Conservation (phyloP, 1,284 basidiomycete genomes). For the Coniferiporia sulphurascens region DNA sequence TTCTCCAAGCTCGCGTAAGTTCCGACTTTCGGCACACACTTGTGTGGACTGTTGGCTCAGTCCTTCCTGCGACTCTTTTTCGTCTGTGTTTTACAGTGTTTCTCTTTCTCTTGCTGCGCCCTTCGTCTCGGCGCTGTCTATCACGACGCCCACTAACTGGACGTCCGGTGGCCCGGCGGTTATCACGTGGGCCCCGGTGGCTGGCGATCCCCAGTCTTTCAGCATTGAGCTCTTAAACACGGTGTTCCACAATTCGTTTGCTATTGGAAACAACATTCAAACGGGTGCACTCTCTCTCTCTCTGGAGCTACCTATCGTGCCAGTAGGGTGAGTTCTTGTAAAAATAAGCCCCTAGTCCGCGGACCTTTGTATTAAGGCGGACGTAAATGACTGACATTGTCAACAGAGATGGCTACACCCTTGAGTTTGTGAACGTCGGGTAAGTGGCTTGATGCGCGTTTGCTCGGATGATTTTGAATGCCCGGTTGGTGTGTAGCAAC, state of each 20-base stretch:
- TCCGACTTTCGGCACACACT: not conserved
- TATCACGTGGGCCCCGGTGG: slow-evolving; percentile 41
- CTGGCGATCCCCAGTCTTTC: slow-evolving; percentile 39
- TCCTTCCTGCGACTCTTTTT: not conserved
- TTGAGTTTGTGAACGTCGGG: slow-evolving; percentile 46
- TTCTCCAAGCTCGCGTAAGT: slow-evolving; percentile 15
- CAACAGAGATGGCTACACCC: slow-evolving; percentile 44
- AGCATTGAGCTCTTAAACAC: slow-evolving; percentile 41
- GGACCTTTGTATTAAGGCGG: not conserved
- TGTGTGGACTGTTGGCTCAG: not conserved
- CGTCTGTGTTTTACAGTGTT: slow-evolving; percentile 29
- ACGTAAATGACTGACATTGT: slow-evolving; percentile 2
- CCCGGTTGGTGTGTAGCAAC: too few species aligned
- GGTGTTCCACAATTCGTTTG: slow-evolving; percentile 50
- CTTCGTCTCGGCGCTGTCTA: slow-evolving; percentile 43
- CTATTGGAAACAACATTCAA: slow-evolving; percentile 54
- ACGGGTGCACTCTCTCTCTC: slow-evolving; percentile 33
- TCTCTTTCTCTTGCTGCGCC: slow-evolving; percentile 40
- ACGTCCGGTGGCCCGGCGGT: slow-evolving; percentile 34
- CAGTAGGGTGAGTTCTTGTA: slow-evolving; percentile 37
- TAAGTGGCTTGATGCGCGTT: slow-evolving; percentile 24
- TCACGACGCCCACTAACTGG: slow-evolving; percentile 35
- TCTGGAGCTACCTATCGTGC: slow-evolving; percentile 47
- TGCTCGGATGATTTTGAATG: too few species aligned
- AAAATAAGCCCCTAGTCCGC: not conserved